Evolutionary conservation across 2,329 filamentous ascomycete species (phyloP).

Genomic region (Colletotrichum liriopes): DNA sequence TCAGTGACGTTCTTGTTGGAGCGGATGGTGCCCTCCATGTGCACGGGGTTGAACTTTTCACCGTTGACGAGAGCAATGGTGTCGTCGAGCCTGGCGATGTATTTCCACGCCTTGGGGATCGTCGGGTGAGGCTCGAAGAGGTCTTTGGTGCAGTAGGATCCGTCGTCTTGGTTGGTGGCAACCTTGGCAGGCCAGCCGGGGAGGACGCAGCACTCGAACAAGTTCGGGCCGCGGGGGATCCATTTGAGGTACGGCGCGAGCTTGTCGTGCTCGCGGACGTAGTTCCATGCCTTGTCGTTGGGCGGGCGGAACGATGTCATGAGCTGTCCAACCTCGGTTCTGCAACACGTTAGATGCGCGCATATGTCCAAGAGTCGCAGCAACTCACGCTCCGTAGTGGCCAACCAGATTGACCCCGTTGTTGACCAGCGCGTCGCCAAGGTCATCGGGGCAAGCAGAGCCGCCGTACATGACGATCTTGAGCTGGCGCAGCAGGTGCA

Average conservation of each 20-base stretch:
- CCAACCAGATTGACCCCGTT: slow-evolving; percentile 69
- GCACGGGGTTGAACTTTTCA: slow-evolving; percentile 78
- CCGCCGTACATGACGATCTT: slow-evolving; percentile 72
- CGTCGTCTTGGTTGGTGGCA: slow-evolving; percentile 71
- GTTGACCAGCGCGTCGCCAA: slow-evolving; percentile 68
- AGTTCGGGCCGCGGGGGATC: slow-evolving; percentile 52
- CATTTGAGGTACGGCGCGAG: slow-evolving; percentile 54
- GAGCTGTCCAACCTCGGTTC: slow-evolving; percentile 73
- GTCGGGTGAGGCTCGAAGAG: slow-evolving; percentile 70
- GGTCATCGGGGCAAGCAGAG: slow-evolving; percentile 71
- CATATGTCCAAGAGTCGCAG: not conserved
- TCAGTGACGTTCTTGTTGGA: slow-evolving; percentile 63
- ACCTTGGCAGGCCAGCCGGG: slow-evolving; percentile 60
- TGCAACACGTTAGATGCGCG: slow-evolving; percentile 25
- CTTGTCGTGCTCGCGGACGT: slow-evolving; percentile 64
- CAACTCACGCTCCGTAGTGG: slow-evolving; percentile 70
- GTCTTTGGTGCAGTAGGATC: slow-evolving; percentile 75
- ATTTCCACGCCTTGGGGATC: slow-evolving; percentile 71
- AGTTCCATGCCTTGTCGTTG: slow-evolving; percentile 74
- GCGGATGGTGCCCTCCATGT: slow-evolving; percentile 70
- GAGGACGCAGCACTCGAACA: slow-evolving; percentile 56
- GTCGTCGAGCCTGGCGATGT: slow-evolving; percentile 73
- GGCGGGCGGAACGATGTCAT: slow-evolving; percentile 71
- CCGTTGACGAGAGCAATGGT: slow-evolving; percentile 76
- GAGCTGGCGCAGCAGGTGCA: slow-evolving; percentile 60